phyloP scores from a whole-genome alignment of 2,329 filamentous ascomycete species.

The Aspergillus sojae region DNA sequence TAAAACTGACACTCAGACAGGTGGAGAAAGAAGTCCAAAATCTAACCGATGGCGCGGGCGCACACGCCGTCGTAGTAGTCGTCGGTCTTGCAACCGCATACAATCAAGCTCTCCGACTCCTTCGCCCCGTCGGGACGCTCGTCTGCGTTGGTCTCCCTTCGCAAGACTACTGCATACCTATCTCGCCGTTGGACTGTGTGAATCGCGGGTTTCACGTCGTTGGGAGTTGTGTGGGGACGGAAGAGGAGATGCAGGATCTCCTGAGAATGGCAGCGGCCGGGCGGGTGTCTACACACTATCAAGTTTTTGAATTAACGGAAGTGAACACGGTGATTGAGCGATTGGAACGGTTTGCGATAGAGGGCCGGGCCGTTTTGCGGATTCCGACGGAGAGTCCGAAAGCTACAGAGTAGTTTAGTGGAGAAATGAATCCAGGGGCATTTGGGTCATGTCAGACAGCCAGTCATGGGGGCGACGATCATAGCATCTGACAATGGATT shows the following conservation, averaged over 20 bases:
- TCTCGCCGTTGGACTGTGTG: slow-evolving; percentile 43
- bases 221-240: slow-evolving; percentile 42
- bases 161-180: slow-evolving; percentile 42
- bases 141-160: slow-evolving; percentile 45
- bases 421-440: background rate
- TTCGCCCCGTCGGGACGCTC: slow-evolving; percentile 42
- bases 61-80: slow-evolving; percentile 44
- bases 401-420: background rate
- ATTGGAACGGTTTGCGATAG: slow-evolving; percentile 27
- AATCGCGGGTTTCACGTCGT: slow-evolving; percentile 36
- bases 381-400: slow-evolving; percentile 26
- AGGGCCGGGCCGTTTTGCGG: slow-evolving; percentile 31
- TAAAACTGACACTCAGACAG: background rate
- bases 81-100: slow-evolving; percentile 43
- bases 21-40: slow-evolving; percentile 12
- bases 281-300: slow-evolving; percentile 28
- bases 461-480: background rate
- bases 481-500: background rate
- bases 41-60: slow-evolving; percentile 41
- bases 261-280: slow-evolving; percentile 39
- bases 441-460: background rate
- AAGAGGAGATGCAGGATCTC: slow-evolving; percentile 43
- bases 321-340: slow-evolving; percentile 27
- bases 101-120: slow-evolving; percentile 36
- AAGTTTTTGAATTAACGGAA: slow-evolving; percentile 29